Evolutionary conservation across 805 yeast species (phyloP), one percentile per base, ranked within the genome.

Genomic region (Pichia kluyveri): DNA sequence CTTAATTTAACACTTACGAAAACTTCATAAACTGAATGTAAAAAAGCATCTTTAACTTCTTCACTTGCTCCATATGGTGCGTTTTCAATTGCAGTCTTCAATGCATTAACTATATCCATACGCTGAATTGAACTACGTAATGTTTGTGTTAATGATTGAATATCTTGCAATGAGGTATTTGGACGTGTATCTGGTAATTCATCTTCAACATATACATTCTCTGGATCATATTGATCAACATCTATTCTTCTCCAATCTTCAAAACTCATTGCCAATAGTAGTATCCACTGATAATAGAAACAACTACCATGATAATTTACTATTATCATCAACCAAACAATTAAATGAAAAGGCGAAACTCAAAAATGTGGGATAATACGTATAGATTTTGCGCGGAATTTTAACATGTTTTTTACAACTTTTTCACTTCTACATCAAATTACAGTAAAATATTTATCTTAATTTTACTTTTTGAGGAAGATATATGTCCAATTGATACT

Each of bases 211-310:
- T 60, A 64, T 39, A 60, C 80, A 56, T 76, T 77, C 42, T 90
- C 96, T 4, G 95, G 86, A 61, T 90, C 96, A 55, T 80, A 81
- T 17, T 88, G 86, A 66, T 93, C 98, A 46, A 93, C 82, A 65
- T 93, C 96, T 57, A 91, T 87, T 75, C 93, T 81, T 77, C 99
- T 84, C 95, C 95, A 86, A 61, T 83, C 89, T 51, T 77, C 82
- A 79, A 79, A 77, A 26, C 43, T 46, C 53, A 48, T 45, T 31
- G 9, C 15, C 7, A 23, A 23, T 5, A 23, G 26, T 23, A 19
- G 23, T 19, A 19, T 19, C 4, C 23, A 19, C 23, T 19, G 23
- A 19, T n/a, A n/a, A n/a, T n/a, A n/a, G n/a, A n/a, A n/a, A n/a
- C n/a, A n/a, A n/a, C n/a, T n/a, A n/a, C n/a, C n/a, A n/a, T n/a